Evolutionary conservation across 768 basidiomycete species (phyloP).

Genomic region (Collybia sordida): DNA sequence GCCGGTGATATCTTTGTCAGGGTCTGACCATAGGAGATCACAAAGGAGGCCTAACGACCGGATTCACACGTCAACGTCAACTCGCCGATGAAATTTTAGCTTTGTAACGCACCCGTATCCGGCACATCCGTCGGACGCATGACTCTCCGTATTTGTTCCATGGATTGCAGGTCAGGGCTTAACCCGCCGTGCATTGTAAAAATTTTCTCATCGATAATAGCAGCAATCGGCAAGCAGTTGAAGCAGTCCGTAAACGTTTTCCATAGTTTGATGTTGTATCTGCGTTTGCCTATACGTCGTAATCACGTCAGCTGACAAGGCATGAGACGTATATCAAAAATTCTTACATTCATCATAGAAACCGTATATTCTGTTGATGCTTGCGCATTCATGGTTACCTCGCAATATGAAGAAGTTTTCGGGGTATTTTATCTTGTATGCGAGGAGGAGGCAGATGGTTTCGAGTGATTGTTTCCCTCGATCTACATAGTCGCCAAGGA

Average conservation of each 20-base stretch:
- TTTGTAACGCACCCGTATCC: constrained; percentile 75
- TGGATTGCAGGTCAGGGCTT: constrained; percentile 95
- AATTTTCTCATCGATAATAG: constrained; percentile 99
- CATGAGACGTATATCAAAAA: constrained; percentile 3
- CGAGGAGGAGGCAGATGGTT: constrained; percentile 98
- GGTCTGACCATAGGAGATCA: constrained; percentile 98
- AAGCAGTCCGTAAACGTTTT: constrained; percentile 99
- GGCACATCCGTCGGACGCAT: constrained; percentile 99
- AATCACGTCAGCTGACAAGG: constrained; percentile 10
- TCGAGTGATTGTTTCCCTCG: constrained; percentile 98
- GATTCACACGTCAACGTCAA: background rate
- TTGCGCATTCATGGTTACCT: constrained; percentile 99
- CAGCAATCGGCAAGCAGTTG: constrained; percentile 98
- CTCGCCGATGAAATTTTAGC: background rate
- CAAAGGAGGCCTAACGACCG: constrained; percentile 75
- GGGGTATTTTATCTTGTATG: constrained; percentile 99
- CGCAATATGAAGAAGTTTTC: constrained; percentile 99
- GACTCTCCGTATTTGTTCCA: constrained; percentile 99
- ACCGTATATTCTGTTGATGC: constrained; percentile 99
- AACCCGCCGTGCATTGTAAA: constrained; percentile 99
- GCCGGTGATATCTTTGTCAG: constrained; percentile 98
- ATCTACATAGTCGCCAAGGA: constrained; percentile 99
- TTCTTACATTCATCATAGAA: constrained; percentile 99
- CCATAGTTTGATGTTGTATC: constrained; percentile 99
- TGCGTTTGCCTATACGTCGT: constrained; percentile 81